These are phyloP conservation scores for Lentinula guzmanii DNA, from an alignment of 768 basidiomycete genomes.

Conservation along the genomic window DNA sequence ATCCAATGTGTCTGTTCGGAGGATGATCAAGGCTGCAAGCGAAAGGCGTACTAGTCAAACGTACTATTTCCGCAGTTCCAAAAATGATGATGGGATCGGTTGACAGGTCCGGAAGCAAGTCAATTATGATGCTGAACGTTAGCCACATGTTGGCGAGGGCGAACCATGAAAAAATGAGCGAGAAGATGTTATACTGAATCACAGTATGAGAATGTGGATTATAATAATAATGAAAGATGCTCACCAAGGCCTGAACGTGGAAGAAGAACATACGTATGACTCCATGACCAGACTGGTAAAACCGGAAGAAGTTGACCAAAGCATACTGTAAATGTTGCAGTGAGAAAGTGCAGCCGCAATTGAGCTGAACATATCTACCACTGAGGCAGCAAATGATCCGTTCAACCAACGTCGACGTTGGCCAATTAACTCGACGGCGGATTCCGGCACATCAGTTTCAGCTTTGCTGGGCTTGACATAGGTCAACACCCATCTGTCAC, in stretches of 20 bases:
- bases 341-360: not conserved
- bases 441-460: constrained; percentile 94
- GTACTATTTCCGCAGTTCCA: constrained; percentile 62
- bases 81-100: constrained; percentile 51
- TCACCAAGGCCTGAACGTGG: constrained; percentile 84
- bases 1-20: constrained; percentile 76
- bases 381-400: constrained; percentile 90
- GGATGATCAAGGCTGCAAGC: not conserved
- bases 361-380: constrained; percentile 42
- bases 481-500: constrained; percentile 83
- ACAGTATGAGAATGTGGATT: not conserved
- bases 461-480: constrained; percentile 94
- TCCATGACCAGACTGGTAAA: constrained; percentile 84
- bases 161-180: constrained; percentile 89
- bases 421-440: constrained; percentile 87
- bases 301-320: constrained; percentile 85
- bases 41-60: constrained; percentile 19
- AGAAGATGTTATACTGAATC: constrained; percentile 75
- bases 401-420: constrained; percentile 97
- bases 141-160: constrained; percentile 89
- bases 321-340: constrained; percentile 61
- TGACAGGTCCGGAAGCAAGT: constrained; percentile 52
- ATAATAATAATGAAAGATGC: constrained; percentile 19
- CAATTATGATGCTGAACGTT: constrained; percentile 94
- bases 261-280: constrained; percentile 95